These are phyloP conservation scores for Trichoderma koningii DNA, from an alignment of 2,329 filamentous ascomycete genomes.

Conservation along the genomic window DNA sequence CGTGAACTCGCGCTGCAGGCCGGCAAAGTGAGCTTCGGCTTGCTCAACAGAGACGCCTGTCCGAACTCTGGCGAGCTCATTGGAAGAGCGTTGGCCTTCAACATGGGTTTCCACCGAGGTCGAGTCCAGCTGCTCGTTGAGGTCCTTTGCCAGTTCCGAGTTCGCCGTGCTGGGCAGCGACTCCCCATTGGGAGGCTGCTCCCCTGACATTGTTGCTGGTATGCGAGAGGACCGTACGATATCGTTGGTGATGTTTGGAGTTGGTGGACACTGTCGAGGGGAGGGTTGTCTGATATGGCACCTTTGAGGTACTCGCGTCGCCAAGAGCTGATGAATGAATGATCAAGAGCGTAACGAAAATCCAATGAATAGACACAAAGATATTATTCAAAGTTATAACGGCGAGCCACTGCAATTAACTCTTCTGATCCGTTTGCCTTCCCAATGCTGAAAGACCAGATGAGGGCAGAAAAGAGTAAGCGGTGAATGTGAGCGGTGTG, in stretches of 20 bases:
- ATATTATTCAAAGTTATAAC: background rate
- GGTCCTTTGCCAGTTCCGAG: constrained; percentile 8
- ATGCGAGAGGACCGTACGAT: background rate
- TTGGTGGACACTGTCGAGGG: background rate
- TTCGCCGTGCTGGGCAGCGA: constrained; percentile 4
- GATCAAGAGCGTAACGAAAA: background rate
- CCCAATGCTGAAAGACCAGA: background rate
- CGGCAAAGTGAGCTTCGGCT: constrained; percentile 70
- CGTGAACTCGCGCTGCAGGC: constrained; percentile 64
- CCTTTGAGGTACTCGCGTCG: constrained; percentile 9
- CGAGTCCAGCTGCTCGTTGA: constrained; percentile 33
- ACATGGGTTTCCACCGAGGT: constrained; percentile 33
- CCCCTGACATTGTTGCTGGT: constrained; percentile 12
- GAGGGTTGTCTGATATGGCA: background rate
- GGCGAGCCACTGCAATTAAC: constrained; percentile 7
- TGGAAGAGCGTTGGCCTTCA: constrained; percentile 31
- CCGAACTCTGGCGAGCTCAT: constrained; percentile 18
- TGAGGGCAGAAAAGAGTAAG: constrained; percentile 15
- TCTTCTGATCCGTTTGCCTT: constrained; percentile 3
- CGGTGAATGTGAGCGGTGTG: constrained; percentile 16
- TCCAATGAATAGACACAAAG: background rate
- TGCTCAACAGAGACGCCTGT: constrained; percentile 63
- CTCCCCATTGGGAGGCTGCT: constrained; percentile 17
- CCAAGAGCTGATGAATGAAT: background rate
- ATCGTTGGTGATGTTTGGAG: background rate